Conservation (phyloP, 2,329 filamentous ascomycete genomes). For the Amylocarpus encephaloides region DNA sequence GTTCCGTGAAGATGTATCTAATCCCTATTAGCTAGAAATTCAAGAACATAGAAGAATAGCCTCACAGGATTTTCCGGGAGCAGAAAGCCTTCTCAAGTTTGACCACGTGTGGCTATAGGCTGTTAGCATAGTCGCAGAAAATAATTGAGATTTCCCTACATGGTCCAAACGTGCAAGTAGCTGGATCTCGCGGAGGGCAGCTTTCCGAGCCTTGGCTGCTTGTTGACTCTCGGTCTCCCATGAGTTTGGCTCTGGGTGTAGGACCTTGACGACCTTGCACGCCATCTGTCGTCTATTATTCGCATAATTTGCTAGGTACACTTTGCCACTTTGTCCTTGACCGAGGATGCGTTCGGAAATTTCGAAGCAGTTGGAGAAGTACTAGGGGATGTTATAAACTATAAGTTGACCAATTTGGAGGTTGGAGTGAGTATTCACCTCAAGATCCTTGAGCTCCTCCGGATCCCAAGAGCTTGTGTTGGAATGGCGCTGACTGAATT, state of each 20-base stretch:
- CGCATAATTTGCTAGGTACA: conserved; percentile 48
- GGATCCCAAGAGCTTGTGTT: conserved; percentile 10
- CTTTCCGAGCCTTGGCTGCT: conserved; percentile 29
- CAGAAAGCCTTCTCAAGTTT: conserved; percentile 45
- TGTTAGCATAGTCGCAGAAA: background rate
- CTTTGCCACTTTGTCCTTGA: conserved; percentile 44
- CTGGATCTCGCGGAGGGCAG: conserved; percentile 44
- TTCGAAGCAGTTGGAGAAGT: conserved; percentile 42
- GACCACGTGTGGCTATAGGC: conserved; percentile 46
- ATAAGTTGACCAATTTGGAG: background rate
- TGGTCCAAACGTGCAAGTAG: conserved; percentile 48
- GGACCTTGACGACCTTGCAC: conserved; percentile 51
- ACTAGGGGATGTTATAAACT: conserved; percentile 28
- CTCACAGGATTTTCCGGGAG: conserved; percentile 43
- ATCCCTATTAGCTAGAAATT: conserved; percentile 1
- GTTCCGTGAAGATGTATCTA: conserved; percentile 51
- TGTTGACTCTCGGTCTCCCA: background rate
- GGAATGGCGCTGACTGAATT: conserved; percentile 28
- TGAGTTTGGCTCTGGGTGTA: background rate
- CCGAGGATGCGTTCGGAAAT: conserved; percentile 48
- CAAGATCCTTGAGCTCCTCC: conserved; percentile 32
- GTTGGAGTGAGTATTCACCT: conserved; percentile 26
- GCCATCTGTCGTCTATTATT: conserved; percentile 53
- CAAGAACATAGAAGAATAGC: conserved; percentile 1
- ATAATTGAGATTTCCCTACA: conserved; percentile 34